Percentiles rank a stretch among this genome's conserved stretches.
These are phyloP conservation scores for Chimonanthus salicifolius DNA, from an alignment of 164 flowering plant species.

Conservation along the genomic window DNA sequence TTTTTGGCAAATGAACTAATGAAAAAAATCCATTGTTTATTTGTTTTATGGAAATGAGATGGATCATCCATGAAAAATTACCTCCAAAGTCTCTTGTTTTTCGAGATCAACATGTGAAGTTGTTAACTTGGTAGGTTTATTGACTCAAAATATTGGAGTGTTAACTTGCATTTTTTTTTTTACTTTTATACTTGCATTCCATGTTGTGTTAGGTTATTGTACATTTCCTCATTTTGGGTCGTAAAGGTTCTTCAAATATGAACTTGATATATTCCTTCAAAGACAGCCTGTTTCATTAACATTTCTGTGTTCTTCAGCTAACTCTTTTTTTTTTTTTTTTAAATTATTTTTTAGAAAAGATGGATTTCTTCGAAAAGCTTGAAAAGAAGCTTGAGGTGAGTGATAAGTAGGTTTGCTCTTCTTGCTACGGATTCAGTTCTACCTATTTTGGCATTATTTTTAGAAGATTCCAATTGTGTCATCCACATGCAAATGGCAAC, in stretches of 20 bases:
- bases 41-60: neutral
- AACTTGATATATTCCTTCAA: neutral
- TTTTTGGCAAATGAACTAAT: neutral
- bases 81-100: neutral
- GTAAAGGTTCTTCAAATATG: neutral
- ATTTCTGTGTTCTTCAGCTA: neutral
- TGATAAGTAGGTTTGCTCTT: neutral
- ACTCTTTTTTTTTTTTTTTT: neutral
- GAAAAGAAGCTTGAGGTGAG: conserved; percentile 35
- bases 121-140: neutral
- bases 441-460: no score
- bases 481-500: neutral
- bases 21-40: neutral
- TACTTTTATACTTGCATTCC: neutral
- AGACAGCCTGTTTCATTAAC: neutral
- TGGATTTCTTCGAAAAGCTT: conserved; percentile 48
- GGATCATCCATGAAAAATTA: neutral
- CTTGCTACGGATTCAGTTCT: neutral
- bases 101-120: neutral
- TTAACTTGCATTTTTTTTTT: neutral
- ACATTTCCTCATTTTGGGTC: neutral
- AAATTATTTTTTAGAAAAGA: conserved; percentile 15
- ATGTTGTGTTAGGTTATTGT: neutral
- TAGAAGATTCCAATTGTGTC: neutral
- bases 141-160: neutral